phyloP scores from a whole-genome alignment of 83 land plant genomes.

The Thuja plicata region DNA sequence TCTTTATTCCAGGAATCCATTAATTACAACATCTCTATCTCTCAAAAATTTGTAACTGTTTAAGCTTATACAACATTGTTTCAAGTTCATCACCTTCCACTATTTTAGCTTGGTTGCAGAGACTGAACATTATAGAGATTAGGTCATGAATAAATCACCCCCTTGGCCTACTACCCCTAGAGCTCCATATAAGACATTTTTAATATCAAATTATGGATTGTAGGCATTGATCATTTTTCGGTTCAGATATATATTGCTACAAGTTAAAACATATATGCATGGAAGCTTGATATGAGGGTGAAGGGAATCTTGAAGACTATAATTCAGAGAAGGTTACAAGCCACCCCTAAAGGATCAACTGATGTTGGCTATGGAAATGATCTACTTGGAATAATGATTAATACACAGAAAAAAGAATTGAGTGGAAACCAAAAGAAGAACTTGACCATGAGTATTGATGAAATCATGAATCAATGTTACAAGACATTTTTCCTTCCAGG shows the following conservation, averaged over 20 bases:
- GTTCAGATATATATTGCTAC: conserved; percentile 40
- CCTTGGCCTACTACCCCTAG: neutral
- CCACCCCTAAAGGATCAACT: neutral
- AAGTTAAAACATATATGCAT: conserved; percentile 17
- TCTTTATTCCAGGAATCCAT: conserved; percentile 42
- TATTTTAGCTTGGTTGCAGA: neutral
- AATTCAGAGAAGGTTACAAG: conserved; percentile 24
- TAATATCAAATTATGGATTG: neutral
- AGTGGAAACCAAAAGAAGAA: neutral
- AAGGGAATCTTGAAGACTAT: conserved; percentile 24
- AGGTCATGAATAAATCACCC: neutral
- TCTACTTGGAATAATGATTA: conserved; percentile 50
- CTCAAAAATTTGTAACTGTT: neutral
- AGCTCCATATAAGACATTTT: neutral
- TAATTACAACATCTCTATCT: conserved; percentile 6
- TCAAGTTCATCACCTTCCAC: neutral
- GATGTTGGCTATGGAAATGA: conserved; percentile 34
- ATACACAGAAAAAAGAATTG: conserved; percentile 7
- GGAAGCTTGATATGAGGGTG: conserved; percentile 30
- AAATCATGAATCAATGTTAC: conserved; percentile 43
- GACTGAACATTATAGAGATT: neutral
- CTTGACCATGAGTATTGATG: conserved; percentile 22
- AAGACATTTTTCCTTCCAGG: conserved; percentile 55
- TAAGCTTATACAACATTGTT: neutral
- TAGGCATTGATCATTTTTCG: neutral